These are phyloP conservation scores for Leishmania turanica DNA, from an alignment of 208 protist species.

Conservation along the genomic window DNA sequence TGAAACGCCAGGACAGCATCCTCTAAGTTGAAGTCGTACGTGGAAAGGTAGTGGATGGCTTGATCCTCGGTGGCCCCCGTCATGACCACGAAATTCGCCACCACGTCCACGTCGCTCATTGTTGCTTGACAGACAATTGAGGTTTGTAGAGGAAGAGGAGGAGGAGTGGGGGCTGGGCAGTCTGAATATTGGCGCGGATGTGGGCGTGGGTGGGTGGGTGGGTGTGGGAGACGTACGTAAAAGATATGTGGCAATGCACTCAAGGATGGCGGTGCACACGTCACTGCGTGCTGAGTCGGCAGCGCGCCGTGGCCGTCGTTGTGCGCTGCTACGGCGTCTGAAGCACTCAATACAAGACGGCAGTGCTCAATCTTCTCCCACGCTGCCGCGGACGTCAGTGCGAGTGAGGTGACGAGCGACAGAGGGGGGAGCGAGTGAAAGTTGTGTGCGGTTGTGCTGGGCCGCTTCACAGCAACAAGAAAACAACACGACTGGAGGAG, in stretches of 20 bases:
- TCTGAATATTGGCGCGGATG: no score
- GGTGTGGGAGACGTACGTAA: background rate
- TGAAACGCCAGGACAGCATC: conserved; percentile 47
- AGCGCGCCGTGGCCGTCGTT: background rate
- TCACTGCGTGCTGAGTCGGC: background rate
- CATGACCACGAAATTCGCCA: conserved; percentile 78
- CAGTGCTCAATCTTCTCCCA: background rate
- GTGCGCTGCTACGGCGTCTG: background rate
- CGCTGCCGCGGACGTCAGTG: background rate
- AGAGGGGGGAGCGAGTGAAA: background rate
- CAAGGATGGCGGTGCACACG: background rate
- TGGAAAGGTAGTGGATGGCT: conserved; percentile 61
- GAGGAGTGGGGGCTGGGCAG: background rate
- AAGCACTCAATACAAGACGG: background rate
- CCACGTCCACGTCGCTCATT: conserved; percentile 58
- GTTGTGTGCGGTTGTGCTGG: background rate
- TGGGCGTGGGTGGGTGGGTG: background rate
- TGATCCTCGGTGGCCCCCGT: conserved; percentile 52
- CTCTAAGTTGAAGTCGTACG: conserved; percentile 60
- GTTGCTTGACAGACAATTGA: background rate
- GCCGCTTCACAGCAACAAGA: background rate
- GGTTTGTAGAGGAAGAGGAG: background rate
- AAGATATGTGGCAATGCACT: background rate
- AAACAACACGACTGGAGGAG: background rate
- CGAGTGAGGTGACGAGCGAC: no score